Percentiles rank a stretch among this genome's conserved stretches.
Conservation (phyloP, 352 stramenopile species). For the Globisporangium radiosum region DNA sequence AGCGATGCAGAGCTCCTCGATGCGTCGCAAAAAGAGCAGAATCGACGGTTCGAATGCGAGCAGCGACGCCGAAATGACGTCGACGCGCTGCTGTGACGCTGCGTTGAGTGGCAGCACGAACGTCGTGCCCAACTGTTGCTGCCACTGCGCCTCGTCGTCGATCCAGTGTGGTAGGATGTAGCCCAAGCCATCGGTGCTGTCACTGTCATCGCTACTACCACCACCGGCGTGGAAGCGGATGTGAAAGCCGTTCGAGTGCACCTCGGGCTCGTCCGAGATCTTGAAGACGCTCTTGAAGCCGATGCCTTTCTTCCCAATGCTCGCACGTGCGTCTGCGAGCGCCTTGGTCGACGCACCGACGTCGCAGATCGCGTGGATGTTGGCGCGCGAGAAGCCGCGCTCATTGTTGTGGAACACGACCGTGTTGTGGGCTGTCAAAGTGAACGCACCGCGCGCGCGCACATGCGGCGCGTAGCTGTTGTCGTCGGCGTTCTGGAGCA, state of each 20-base stretch:
- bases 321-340: slow-evolving; percentile 21
- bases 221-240: slow-evolving; percentile 62
- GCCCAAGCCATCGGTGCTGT: slow-evolving; percentile 36
- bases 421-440: slow-evolving; percentile 30
- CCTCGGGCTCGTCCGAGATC: slow-evolving; percentile 70
- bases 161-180: slow-evolving; percentile 85
- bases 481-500: slow-evolving; percentile 87
- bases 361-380: slow-evolving; percentile 83
- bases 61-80: slow-evolving; percentile 60
- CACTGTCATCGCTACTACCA: slow-evolving; percentile 15
- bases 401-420: slow-evolving; percentile 88
- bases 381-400: slow-evolving; percentile 55
- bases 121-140: slow-evolving; percentile 40
- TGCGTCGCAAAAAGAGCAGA: slow-evolving; percentile 71
- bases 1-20: slow-evolving; percentile 49
- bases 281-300: slow-evolving; percentile 91
- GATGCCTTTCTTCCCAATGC: slow-evolving; percentile 89
- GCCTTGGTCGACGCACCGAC: slow-evolving; percentile 82
- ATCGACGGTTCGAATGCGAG: slow-evolving; percentile 69
- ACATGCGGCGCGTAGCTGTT: slow-evolving; percentile 48
- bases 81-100: slow-evolving; percentile 27
- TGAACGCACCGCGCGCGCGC: slow-evolving; percentile 53
- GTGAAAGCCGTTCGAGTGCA: slow-evolving; percentile 87
- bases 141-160: slow-evolving; percentile 34
- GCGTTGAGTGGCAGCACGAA: slow-evolving; percentile 74